phyloP scores from a whole-genome alignment of 768 basidiomycete genomes.

The Amanita pallidorosea region DNA sequence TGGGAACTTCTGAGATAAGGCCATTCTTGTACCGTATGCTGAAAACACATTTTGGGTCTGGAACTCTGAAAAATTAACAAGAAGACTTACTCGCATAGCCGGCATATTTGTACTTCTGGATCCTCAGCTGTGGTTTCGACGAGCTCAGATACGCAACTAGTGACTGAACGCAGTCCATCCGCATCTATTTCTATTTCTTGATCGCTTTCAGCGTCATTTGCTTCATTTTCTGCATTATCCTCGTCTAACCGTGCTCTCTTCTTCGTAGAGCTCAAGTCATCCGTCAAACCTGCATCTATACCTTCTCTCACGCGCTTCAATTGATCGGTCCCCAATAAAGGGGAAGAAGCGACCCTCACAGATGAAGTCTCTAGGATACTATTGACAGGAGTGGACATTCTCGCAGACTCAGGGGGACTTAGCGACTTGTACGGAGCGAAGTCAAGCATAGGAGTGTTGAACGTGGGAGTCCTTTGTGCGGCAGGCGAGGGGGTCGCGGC shows the following conservation, averaged over 20 bases:
- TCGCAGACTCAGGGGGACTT: slow-evolving; percentile 3
- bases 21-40: slow-evolving; percentile 27
- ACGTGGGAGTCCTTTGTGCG: not conserved
- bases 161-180: slow-evolving; percentile 28
- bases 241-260: slow-evolving; percentile 3
- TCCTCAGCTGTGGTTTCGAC: slow-evolving; percentile 23
- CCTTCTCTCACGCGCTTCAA: slow-evolving; percentile 6
- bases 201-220: slow-evolving; percentile 20
- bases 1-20: slow-evolving; percentile 18
- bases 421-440: not conserved
- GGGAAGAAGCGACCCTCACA: slow-evolving; percentile 3
- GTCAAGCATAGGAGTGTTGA: not conserved
- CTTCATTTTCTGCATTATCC: slow-evolving; percentile 5
- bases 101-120: slow-evolving; percentile 26
- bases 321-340: slow-evolving; percentile 4
- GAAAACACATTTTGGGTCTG: not conserved
- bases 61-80: not conserved
- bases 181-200: slow-evolving; percentile 26
- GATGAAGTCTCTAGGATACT: not conserved
- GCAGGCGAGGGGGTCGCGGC: not conserved
- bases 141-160: slow-evolving; percentile 32
- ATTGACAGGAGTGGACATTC: slow-evolving; percentile 7
- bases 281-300: not conserved
- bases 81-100: slow-evolving; percentile 40
- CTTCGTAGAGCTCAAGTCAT: not conserved